These are phyloP conservation scores for Suillus variegatus DNA, from an alignment of 768 basidiomycete species.

Conservation along the genomic window DNA sequence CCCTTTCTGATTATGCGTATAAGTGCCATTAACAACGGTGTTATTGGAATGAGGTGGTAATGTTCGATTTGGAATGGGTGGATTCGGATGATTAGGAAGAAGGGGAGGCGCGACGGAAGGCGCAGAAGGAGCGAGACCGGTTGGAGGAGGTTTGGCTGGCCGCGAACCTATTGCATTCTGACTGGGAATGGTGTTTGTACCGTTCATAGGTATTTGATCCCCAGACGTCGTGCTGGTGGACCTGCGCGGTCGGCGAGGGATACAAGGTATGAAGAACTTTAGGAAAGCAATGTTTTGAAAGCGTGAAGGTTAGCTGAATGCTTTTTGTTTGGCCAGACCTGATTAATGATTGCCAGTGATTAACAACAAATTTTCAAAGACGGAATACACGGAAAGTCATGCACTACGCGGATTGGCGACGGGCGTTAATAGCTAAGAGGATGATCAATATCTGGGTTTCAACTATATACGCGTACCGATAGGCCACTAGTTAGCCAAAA, in stretches of 20 bases:
- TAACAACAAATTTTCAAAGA: slow-evolving; percentile 2
- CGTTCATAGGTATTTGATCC: slow-evolving; percentile 46
- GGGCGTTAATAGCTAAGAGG: background rate
- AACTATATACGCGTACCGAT: background rate
- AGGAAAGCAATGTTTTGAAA: slow-evolving; percentile 26
- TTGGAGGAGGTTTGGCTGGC: slow-evolving; percentile 52
- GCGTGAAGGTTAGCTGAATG: slow-evolving; percentile 13
- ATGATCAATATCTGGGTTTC: background rate
- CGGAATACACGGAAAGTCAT: background rate
- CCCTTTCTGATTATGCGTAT: slow-evolving; percentile 43
- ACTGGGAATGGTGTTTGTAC: slow-evolving; percentile 30
- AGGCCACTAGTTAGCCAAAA: background rate
- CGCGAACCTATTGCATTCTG: slow-evolving; percentile 39
- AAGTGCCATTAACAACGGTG: slow-evolving; percentile 28
- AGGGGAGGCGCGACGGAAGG: slow-evolving; percentile 59
- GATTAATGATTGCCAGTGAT: background rate
- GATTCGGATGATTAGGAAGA: slow-evolving; percentile 46
- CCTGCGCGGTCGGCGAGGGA: slow-evolving; percentile 29
- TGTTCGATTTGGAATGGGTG: slow-evolving; percentile 35
- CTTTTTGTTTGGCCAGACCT: slow-evolving; percentile 6
- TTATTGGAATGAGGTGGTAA: slow-evolving; percentile 29
- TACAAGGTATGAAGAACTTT: slow-evolving; percentile 26
- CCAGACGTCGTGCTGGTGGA: slow-evolving; percentile 22
- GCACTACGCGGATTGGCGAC: background rate
- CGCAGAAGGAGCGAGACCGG: slow-evolving; percentile 60